Evolutionary conservation across 495 filamentous ascomycete genomes (phyloP), one percentile per base, ranked within the genome.

Genomic region (Cercophora samala): DNA sequence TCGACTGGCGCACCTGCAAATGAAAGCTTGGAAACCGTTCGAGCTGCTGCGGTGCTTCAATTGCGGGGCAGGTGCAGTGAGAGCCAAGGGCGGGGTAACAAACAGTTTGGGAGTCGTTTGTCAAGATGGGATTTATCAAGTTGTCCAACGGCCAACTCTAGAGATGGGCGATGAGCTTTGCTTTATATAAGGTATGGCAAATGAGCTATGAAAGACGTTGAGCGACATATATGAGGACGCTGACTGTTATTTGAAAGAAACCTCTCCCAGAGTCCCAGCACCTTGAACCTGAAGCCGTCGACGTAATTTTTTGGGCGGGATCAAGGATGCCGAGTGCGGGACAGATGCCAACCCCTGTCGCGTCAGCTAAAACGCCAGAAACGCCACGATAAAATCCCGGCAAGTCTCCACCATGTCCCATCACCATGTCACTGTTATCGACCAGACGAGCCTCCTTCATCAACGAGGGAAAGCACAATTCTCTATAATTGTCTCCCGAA

Each of bases 381-480:
- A 61, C 25, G 53, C 22, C 65, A 70, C 72, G 74, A 76, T 69
- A 76, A 76, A 74, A 58, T 72, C 66, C 70, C 74, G 72, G 72
- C 70, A 26, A 24, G 4, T 21, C 21, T 60, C 59, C 63, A 15
- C 51, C 58, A 3, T 8, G n/a, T 56, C 53, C 22, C n/a, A 8
- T 56, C 60, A 32, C 46, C 25, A 58, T 52, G 42, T 60, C 26
- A 22, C 61, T 53, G 53, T 60, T 51, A 19, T 59, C 58, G 21
- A 46, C 23, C 52, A 26, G 8, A 32, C 29, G 37, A 46, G 37
- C 37, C 5, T 46, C 37, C 5, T 13, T 46, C 11, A 13, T 17
- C 11, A 8, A 46, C 8, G 29, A 2, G 2, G 37, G 37, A 46
- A 46, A 9, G 37, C 37, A 17, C 37, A 46, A 46, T 46, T 46